Evolutionary conservation across 305 asterid species (phyloP).

Genomic region (Solanum hybrid): DNA sequence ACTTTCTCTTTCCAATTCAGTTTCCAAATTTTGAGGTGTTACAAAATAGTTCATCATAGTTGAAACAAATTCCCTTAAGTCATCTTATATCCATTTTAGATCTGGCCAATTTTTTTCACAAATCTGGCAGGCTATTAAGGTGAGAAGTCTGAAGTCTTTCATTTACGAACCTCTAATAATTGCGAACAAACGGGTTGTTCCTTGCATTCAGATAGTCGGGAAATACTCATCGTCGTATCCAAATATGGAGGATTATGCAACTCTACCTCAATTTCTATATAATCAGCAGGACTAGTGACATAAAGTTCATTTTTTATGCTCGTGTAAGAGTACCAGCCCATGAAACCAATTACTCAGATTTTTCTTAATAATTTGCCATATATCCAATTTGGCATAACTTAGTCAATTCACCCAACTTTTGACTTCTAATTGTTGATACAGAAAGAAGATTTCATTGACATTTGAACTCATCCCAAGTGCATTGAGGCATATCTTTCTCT

Average conservation of each 20-base stretch:
- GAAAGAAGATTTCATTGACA: too few species aligned
- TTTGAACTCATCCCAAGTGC: too few species aligned
- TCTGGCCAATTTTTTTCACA: neutral
- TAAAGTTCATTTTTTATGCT: neutral
- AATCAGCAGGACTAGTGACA: neutral
- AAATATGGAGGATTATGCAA: neutral
- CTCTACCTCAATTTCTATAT: neutral
- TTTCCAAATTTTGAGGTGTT: too few species aligned
- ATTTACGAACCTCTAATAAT: too few species aligned
- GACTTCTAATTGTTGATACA: too few species aligned
- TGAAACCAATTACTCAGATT: neutral
- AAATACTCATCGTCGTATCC: neutral
- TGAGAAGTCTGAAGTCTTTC: neutral
- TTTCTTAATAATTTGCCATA: too few species aligned
- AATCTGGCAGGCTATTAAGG: neutral
- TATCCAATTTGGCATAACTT: too few species aligned
- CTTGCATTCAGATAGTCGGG: neutral
- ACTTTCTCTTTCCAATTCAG: too few species aligned
- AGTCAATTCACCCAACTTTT: too few species aligned
- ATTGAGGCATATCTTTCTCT: too few species aligned
- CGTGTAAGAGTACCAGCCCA: neutral
- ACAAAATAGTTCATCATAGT: neutral
- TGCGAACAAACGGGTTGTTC: neutral
- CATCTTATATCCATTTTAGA: neutral
- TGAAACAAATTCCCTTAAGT: neutral